phyloP scores from a whole-genome alignment of 1,284 basidiomycete species.

The Melampsora larici-populina region DNA sequence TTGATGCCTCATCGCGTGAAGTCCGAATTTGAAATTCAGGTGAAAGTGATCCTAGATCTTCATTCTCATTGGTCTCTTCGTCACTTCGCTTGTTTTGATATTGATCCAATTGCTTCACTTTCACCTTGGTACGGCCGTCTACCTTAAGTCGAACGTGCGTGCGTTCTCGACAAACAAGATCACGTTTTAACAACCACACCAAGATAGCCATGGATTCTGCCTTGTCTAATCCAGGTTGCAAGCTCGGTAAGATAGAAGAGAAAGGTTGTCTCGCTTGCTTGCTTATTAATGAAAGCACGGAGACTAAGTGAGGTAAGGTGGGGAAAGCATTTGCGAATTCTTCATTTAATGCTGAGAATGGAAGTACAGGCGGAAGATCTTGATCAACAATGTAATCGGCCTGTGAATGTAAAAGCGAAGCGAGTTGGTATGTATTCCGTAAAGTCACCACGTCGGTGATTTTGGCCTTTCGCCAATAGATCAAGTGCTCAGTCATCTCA shows the following conservation, averaged over 20 bases:
- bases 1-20: neutral
- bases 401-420: neutral
- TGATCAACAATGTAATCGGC: neutral
- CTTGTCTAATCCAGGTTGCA: slow-evolving; percentile 27
- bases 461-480: slow-evolving; percentile 43
- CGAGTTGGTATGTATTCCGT: slow-evolving; percentile 38
- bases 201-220: slow-evolving; percentile 33
- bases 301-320: slow-evolving; percentile 28
- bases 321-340: slow-evolving; percentile 36
- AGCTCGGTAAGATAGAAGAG: slow-evolving; percentile 22
- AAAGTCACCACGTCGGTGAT: slow-evolving; percentile 34
- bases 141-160: slow-evolving; percentile 38
- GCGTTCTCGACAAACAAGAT: slow-evolving; percentile 28
- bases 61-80: neutral
- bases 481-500: slow-evolving; percentile 37
- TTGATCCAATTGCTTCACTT: slow-evolving; percentile 14
- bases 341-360: slow-evolving; percentile 5
- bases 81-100: slow-evolving; percentile 8
- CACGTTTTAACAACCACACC: slow-evolving; percentile 36
- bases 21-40: neutral
- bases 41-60: neutral
- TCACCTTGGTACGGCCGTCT: slow-evolving; percentile 28
- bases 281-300: slow-evolving; percentile 35
- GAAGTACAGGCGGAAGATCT: slow-evolving; percentile 8
- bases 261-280: slow-evolving; percentile 27